Evolutionary conservation across 1,284 basidiomycete species (phyloP), one percentile per base, ranked within the genome.

Genomic region (Butyriboletus appendiculatus): DNA sequence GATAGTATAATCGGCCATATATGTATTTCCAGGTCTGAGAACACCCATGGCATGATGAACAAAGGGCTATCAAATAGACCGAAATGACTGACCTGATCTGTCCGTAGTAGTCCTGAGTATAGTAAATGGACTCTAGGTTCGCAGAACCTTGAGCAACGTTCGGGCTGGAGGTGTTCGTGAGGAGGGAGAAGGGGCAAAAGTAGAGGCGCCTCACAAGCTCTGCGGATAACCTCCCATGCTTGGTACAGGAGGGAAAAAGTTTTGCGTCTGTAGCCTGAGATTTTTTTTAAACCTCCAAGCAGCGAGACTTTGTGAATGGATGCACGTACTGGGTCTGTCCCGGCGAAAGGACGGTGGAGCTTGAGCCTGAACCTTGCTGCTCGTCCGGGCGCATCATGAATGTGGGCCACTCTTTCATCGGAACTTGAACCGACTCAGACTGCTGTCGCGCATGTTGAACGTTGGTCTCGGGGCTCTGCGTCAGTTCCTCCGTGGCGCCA

Each of bases 271-370:
- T 30, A 43, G 15, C 48, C 67, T 68, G 42, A 5, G 14, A 15
- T 12, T 26, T 33, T 40, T 41, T 10, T 39, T 18, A 38, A 33
- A 10, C 22, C 1, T 28, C 9, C 11, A 28, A 42, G 22, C 10
- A 37, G 28, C 7, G 11, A 18, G 40, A 38, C 32, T 37, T 14
- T 14, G 39, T 18, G 34, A 43, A 20, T 34, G 43, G 20, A 34
- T 53, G 38, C n/a, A 58, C 64, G 5, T 56, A 68, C 67, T 9
- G 24, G 24, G 22, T 24, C 44, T 42, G 61, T 41, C 40, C 55
- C 5, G 32, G 46, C 5, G 28, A 30, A 24, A 45, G 22, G n/a
- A 48, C 28, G 22, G 22, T 18, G 24, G 33, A 32, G 20, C 43
- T 50, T 14, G 52, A 32, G 20, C 43, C 48, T 14, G 52, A 37